These are phyloP conservation scores for Triadica sebifera DNA, from an alignment of 345 rosid species.

Conservation along the genomic window DNA sequence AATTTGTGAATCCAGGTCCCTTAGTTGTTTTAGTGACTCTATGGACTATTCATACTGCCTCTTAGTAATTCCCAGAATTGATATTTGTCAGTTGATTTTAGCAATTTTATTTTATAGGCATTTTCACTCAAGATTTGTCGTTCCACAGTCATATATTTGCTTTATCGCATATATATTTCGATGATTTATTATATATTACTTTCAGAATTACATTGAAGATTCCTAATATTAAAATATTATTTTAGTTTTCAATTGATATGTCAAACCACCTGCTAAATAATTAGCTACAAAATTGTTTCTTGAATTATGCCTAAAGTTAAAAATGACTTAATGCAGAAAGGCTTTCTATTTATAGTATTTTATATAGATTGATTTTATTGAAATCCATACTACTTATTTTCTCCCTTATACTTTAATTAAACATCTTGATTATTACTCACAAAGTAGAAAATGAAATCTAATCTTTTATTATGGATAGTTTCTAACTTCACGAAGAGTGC, in stretches of 20 bases:
- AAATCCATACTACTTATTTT: neutral
- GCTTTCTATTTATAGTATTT: neutral
- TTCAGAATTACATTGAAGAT: neutral
- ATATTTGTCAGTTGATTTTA: neutral
- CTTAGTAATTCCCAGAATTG: no score
- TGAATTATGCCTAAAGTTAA: neutral
- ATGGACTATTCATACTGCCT: no score
- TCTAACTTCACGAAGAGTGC: neutral
- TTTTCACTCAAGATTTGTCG: neutral
- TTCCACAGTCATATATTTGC: neutral
- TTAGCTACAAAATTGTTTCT: neutral
- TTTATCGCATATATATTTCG: neutral
- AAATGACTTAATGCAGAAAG: neutral
- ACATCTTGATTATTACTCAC: neutral
- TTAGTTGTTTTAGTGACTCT: no score
- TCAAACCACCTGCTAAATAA: neutral
- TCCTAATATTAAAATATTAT: neutral
- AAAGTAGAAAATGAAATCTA: neutral
- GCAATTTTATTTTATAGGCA: no score
- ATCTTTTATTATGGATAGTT: neutral
- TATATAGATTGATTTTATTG: neutral
- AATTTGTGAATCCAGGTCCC: conserved; percentile 12
- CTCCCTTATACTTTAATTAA: no score
- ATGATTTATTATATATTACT: neutral
- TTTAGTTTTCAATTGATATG: neutral